Evolutionary conservation across 225 moss, liverwort and hornwort species (phyloP).

Genomic region (Pseudisothecium myosuroides): DNA sequence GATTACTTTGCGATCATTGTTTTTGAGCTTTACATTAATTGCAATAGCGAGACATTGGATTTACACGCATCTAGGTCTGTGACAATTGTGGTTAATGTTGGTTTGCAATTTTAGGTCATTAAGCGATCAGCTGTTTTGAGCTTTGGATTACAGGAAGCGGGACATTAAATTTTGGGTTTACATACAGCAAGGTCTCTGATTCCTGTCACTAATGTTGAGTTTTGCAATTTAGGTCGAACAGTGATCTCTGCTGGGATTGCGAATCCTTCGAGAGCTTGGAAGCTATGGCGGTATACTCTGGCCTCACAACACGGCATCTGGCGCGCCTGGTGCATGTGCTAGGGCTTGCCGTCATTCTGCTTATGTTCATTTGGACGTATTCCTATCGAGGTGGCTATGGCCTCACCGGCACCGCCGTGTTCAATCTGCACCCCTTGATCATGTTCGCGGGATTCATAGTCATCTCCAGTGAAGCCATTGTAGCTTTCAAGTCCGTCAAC

Average conservation of each 20-base stretch:
- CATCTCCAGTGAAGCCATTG: slow-evolving; percentile 40
- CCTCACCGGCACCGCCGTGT: slow-evolving; percentile 23
- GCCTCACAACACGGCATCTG: slow-evolving; percentile 21
- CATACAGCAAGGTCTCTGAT: neutral
- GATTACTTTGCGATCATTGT: neutral
- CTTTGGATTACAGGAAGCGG: neutral
- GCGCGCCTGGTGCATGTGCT: slow-evolving; percentile 47
- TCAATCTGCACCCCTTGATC: slow-evolving; percentile 79
- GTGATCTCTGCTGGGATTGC: neutral
- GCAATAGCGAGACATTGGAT: neutral
- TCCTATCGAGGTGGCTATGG: slow-evolving; percentile 54
- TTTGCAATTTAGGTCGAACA: neutral
- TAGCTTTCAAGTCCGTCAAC: slow-evolving; percentile 4
- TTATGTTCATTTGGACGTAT: slow-evolving; percentile 50
- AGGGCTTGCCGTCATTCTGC: slow-evolving; percentile 25
- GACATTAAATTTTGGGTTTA: neutral
- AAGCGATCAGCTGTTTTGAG: neutral
- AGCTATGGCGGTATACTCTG: slow-evolving; percentile 29
- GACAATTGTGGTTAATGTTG: neutral
- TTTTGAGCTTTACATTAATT: neutral
- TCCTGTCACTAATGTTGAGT: neutral
- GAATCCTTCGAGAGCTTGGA: neutral
- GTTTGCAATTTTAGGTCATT: neutral
- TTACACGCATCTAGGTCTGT: neutral
- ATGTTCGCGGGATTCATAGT: slow-evolving; percentile 81